Percentiles rank a stretch among this genome's conserved stretches.
Conservation (phyloP, 1,139 yeast genomes). For the Yamadazyma sp. region DNA sequence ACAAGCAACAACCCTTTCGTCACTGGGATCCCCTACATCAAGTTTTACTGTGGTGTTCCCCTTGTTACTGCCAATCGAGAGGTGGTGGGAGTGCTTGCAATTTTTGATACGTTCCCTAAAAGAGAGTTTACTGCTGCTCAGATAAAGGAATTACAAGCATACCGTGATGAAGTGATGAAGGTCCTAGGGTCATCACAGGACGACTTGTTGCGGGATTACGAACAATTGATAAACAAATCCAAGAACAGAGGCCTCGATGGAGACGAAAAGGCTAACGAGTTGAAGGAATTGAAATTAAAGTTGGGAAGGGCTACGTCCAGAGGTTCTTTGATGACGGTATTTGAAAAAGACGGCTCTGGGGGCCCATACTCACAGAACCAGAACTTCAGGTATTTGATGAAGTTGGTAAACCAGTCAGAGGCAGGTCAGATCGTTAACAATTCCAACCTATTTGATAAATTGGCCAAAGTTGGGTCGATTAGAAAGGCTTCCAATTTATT, state of each 20-base stretch:
- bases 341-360: constrained; percentile 64
- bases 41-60: constrained; percentile 67
- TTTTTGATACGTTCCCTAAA: constrained; percentile 54
- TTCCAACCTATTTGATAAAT: constrained; percentile 33
- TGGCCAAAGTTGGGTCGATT: constrained; percentile 42
- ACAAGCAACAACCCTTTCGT: constrained; percentile 60
- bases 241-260: constrained; percentile 6
- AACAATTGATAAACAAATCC: constrained; percentile 1
- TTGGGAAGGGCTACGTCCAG: constrained; percentile 59
- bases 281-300: constrained; percentile 28
- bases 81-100: constrained; percentile 59
- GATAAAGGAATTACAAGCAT: constrained; percentile 32
- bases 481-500: constrained; percentile 43
- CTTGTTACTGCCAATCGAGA: constrained; percentile 37
- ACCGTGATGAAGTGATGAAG: constrained; percentile 45
- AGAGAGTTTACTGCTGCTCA: constrained; percentile 34
- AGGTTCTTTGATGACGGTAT: constrained; percentile 39
- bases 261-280: constrained; percentile 20
- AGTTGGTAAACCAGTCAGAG: constrained; percentile 20
- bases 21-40: constrained; percentile 56
- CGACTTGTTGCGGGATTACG: constrained; percentile 11
- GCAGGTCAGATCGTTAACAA: constrained; percentile 19
- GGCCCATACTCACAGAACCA: constrained; percentile 53
- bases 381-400: constrained; percentile 38
- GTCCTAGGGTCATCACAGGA: constrained; percentile 38